Evolutionary conservation across 202 grass and related monocot species (phyloP).

Genomic region (Brachypodium distachyon): DNA sequence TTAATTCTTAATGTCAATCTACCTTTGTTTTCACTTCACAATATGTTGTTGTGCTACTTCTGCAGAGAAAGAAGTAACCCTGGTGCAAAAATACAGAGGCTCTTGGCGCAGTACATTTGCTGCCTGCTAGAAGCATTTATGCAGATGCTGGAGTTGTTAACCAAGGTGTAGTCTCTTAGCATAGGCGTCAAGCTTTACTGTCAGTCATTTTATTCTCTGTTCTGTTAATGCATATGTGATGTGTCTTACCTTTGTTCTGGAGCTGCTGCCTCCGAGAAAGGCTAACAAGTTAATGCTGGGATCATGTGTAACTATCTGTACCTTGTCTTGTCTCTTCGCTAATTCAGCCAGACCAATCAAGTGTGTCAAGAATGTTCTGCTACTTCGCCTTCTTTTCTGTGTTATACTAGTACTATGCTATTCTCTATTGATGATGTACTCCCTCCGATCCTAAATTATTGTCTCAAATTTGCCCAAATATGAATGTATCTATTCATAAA

Average conservation of each 20-base stretch:
- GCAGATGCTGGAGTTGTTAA: constrained; percentile 13
- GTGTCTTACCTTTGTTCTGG: neutral
- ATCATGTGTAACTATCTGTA: constrained; percentile 12
- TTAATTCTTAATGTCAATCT: neutral
- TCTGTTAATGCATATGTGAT: constrained; percentile 4
- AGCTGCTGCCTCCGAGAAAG: constrained; percentile 1
- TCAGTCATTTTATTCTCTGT: constrained; percentile 7
- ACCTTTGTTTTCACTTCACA: neutral
- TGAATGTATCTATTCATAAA: no score
- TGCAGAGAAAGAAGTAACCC: constrained; percentile 33
- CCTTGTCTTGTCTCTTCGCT: constrained; percentile 14
- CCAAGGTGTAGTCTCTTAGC: constrained; percentile 3
- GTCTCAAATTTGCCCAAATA: no score
- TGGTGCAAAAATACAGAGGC: constrained; percentile 28
- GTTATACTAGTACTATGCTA: no score
- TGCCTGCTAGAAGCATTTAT: constrained; percentile 27
- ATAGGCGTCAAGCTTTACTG: neutral
- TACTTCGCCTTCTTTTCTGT: neutral
- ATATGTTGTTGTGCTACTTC: neutral
- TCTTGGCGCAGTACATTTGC: constrained; percentile 24
- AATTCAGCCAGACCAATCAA: neutral
- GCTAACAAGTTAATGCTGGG: constrained; percentile 10
- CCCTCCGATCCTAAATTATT: no score
- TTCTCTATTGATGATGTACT: no score
- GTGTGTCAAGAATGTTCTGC: neutral